Evolutionary conservation across 139 green algal species (phyloP), one percentile per base, ranked within the genome.

Genomic region (Chlamydomonas eustigma): DNA sequence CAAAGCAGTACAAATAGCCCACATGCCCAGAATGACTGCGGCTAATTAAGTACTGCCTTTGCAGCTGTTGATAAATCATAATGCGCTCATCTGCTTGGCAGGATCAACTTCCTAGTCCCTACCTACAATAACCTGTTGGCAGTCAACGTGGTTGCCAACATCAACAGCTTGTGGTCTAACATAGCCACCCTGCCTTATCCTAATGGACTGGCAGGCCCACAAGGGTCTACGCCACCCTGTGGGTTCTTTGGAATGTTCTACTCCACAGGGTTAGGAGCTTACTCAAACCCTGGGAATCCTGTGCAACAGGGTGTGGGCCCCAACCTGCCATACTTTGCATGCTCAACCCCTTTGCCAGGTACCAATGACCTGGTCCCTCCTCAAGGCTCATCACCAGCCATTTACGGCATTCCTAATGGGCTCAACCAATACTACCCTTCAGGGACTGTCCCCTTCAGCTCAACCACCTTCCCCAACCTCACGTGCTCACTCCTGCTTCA

Each of bases 211-310:
- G 58, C 58, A 28, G 58, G 58, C 24, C 58, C 58, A 18, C 8
- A 24, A 28, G 25, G 25, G 25, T 32, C 58, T 24, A 37, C 58
- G 18, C 5, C 58, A 18, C 6, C 58, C 25, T 70, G 58, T 28
- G 58, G 58, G 25, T 70, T 70, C 58, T 70, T 70, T 28, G 58
- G 58, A 24, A 35, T 35, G 25, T 70, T 70, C 58, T 70, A 70
- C 58, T 70, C 58, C 25, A 70, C 58, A 28, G 18, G 25, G 25
- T 24, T 8, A 24, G 58, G 58, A 24, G 28, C 58, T 6, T 70
- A 22, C 8, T 18, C 25, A 6, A 28, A 70, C 18, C 58, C 58
- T 28, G 58, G 25, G 8, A 32, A 35, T 28, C 25, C 28, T 22
- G 5, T 28, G 8, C 58, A 70, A 28, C 58, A 70, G 58, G 25